Conservation (phyloP, 1,139 yeast species). For the Arxiozyma bovina region DNA sequence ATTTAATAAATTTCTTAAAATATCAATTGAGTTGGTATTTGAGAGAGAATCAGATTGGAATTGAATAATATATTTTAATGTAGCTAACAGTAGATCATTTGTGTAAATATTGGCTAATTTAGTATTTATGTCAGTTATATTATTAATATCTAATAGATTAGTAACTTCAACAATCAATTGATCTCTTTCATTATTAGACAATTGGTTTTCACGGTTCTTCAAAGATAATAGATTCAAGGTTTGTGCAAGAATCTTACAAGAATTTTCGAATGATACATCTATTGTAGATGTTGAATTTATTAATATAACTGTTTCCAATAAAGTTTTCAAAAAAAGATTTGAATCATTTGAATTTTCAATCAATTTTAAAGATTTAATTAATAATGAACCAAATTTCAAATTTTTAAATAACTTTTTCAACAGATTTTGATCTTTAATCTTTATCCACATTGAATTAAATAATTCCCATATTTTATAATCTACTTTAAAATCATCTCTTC, state of each 20-base stretch:
- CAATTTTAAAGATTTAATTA: slow-evolving; percentile 13
- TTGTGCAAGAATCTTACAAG: slow-evolving; percentile 18
- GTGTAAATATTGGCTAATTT: slow-evolving; percentile 17
- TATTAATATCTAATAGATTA: slow-evolving; percentile 16
- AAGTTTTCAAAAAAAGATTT: slow-evolving; percentile 9
- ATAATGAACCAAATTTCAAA: slow-evolving; percentile 31
- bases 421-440: slow-evolving; percentile 18
- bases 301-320: slow-evolving; percentile 20
- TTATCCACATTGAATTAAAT: slow-evolving; percentile 37
- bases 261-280: slow-evolving; percentile 22
- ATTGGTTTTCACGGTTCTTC: neutral
- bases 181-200: slow-evolving; percentile 2
- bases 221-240: slow-evolving; percentile 9
- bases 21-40: slow-evolving; percentile 1
- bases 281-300: slow-evolving; percentile 24
- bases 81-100: slow-evolving; percentile 18
- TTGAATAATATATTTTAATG: slow-evolving; percentile 15
- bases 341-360: slow-evolving; percentile 5
- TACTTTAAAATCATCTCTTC: slow-evolving; percentile 37
- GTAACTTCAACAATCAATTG: slow-evolving; percentile 15
- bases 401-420: slow-evolving; percentile 34
- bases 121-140: slow-evolving; percentile 10
- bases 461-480: slow-evolving; percentile 41
- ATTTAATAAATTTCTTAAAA: slow-evolving; percentile 10
- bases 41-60: neutral